Conservation (phyloP, 2,329 filamentous ascomycete genomes). For the Trichophyton rubrum region DNA sequence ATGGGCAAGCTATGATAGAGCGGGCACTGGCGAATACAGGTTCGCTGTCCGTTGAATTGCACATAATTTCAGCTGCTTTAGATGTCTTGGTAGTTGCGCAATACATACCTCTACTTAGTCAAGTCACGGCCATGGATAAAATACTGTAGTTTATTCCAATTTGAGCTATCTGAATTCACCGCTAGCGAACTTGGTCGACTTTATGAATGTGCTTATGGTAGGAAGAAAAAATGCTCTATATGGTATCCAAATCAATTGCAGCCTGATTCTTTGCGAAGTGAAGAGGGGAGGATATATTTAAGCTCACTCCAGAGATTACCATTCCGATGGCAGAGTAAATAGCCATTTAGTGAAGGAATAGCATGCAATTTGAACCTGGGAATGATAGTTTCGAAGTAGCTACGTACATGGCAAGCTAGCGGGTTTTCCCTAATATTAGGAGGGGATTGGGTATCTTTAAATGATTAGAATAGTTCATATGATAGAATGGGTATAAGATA, state of each 20-base stretch:
- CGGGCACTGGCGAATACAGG: background rate
- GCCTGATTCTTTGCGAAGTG: background rate
- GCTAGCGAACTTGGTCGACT: too few relatives aligned
- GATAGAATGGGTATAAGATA: background rate
- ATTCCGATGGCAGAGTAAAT: background rate
- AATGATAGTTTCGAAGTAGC: background rate
- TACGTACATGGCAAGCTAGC: background rate
- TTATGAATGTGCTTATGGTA: background rate
- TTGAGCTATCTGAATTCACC: background rate
- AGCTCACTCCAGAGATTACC: background rate
- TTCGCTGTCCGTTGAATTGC: background rate
- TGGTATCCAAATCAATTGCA: background rate
- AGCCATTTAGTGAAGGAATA: background rate
- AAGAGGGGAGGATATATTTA: background rate
- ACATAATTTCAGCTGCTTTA: background rate
- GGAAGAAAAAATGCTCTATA: background rate
- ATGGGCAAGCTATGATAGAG: background rate
- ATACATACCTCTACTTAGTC: background rate
- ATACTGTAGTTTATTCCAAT: background rate
- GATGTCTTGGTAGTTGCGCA: background rate
- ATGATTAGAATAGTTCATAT: background rate
- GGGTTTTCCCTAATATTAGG: background rate
- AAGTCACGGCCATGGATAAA: background rate
- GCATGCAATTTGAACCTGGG: background rate
- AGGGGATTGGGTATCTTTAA: conserved; percentile 4